Evolutionary conservation across 2,329 filamentous ascomycete genomes (phyloP), one percentile per base, ranked within the genome.

Genomic region (Epicoccum sorghinum): DNA sequence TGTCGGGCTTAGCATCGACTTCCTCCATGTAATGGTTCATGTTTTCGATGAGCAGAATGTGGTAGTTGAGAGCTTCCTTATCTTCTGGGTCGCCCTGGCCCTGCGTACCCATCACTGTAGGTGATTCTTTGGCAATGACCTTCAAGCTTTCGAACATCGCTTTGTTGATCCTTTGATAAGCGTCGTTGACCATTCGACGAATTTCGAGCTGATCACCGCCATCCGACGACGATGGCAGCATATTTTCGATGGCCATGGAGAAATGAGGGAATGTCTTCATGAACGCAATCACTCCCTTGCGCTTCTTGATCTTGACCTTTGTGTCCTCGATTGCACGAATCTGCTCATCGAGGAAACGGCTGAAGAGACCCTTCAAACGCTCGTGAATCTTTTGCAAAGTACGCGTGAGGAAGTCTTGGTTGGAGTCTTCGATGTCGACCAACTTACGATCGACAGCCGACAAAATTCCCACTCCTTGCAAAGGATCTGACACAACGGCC

Each of bases 251-350:
- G 0, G 89, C 87, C 1, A 85, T 77, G n/a, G 87, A 87, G 76
- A 97, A 97, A 55, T 88, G 81, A 0, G 93, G 95, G 80, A 98
- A 98, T 36, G 93, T 89, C 60, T 91, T 90, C 80, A 98, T 93
- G 75, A 98, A 98, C 13, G 88, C 88, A 66, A 98, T 97, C 52
- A 99, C 91, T 9, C 95, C 93, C 78, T 96, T 97, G 63, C 95
- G 89, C 81, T 98, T 98, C 81, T 96, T 97, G 77, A 97, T 92
- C 80, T 97, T 97, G 74, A 99, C 93, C 77, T 98, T 98, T 35
- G 93, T 98, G 58, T 98, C 95, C 76, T 98, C 95, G 60, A 98
- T 96, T 4, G 92, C 93, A 24, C 91, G 90, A 55, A 98, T 89
- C 73, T 99, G 95, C 60, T 96, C 91, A 62, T 98, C 93, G 7